phyloP scores from a whole-genome alignment of 2,329 filamentous ascomycete species.

The Aurifilum marmelostoma region DNA sequence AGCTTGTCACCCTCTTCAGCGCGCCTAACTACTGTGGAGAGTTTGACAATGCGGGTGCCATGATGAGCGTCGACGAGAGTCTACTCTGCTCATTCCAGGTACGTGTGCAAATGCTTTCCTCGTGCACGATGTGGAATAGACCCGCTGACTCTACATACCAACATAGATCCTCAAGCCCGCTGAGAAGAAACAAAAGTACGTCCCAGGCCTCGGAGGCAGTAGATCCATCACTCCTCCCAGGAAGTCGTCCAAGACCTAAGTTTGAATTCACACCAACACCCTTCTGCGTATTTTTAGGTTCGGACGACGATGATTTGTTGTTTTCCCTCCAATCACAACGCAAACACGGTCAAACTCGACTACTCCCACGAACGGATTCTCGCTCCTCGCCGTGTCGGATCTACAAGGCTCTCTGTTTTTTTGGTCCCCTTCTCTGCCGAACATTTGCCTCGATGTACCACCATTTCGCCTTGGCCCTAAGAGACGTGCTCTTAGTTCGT shows the following conservation, averaged over 20 bases:
- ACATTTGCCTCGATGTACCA: slow-evolving; percentile 32
- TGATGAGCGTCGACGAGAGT: slow-evolving; percentile 99
- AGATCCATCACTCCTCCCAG: slow-evolving; percentile 68
- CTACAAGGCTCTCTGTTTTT: slow-evolving; percentile 21
- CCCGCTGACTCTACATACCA: slow-evolving; percentile 29
- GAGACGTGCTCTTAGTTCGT: slow-evolving; percentile 11
- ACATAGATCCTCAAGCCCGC: slow-evolving; percentile 93
- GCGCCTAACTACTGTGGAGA: slow-evolving; percentile 99
- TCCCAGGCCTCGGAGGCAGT: slow-evolving; percentile 73
- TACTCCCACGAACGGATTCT: slow-evolving; percentile 21
- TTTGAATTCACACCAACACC: slow-evolving; percentile 72
- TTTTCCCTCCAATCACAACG: slow-evolving; percentile 30
- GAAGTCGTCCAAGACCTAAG: slow-evolving; percentile 70
- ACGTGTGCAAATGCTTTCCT: slow-evolving; percentile 34
- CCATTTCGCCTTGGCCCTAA: slow-evolving; percentile 32
- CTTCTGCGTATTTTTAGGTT: slow-evolving; percentile 79
- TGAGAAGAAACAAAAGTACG: slow-evolving; percentile 99
- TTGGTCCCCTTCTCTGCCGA: slow-evolving; percentile 30
- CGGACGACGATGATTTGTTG: slow-evolving; percentile 82
- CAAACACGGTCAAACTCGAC: slow-evolving; percentile 23
- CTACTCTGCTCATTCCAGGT: slow-evolving; percentile 99
- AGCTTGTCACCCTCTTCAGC: slow-evolving; percentile 95
- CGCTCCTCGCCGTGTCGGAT: slow-evolving; percentile 26
- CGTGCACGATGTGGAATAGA: no score
- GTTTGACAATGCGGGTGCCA: slow-evolving; percentile 98